Evolutionary conservation across 768 basidiomycete genomes (phyloP), one percentile per base, ranked within the genome.

Genomic region (Paxillus ammoniavirescens): DNA sequence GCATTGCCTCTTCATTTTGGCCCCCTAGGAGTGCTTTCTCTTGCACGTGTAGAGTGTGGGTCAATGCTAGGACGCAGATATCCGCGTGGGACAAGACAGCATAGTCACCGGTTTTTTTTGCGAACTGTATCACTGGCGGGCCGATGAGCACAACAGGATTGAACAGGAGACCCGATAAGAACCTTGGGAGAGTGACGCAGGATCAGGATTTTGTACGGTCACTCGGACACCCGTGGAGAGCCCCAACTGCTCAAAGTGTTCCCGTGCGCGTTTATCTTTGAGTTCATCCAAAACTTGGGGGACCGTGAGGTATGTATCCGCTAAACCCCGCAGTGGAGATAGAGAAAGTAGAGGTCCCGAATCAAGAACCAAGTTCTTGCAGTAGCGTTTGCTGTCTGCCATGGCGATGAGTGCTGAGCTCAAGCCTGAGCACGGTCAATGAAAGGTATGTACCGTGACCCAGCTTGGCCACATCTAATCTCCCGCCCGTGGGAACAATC

Each of bases 71-170:
- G 36, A 98, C 85, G 62, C 89, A 87, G 40, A 99, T 69, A 84
- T 99, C 97, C 13, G 94, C 80, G 69, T 87, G 82, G 13, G 93
- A 97, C 37, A 99, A 78, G 44, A 93, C 95, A 41, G 91, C 76
- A 66, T 93, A 95, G 72, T 99, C 97, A 67, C 97, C 97, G 0
- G 96, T 96, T 77, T 91, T 91, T 77, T 93, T 96, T 4, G 97
- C 92, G 71, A 85, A 87, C 56, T 88, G 87, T 51, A 89, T 91
- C 4, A 96, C 97, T 98, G 65, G 41, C 56, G 54, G 47, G 2
- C 50, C 42, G 30, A 23, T 64, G 54, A 66, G 55, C 49, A 57
- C 50, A 31, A 56, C 7, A 50, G 54, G 52, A 33, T 23, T 8
- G 26, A 59, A 44, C 28, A 47, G 23, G 35, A 26, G 26, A 43